These are phyloP conservation scores for Hypomyces perniciosus DNA, from an alignment of 2,329 filamentous ascomycete species.

Conservation along the genomic window DNA sequence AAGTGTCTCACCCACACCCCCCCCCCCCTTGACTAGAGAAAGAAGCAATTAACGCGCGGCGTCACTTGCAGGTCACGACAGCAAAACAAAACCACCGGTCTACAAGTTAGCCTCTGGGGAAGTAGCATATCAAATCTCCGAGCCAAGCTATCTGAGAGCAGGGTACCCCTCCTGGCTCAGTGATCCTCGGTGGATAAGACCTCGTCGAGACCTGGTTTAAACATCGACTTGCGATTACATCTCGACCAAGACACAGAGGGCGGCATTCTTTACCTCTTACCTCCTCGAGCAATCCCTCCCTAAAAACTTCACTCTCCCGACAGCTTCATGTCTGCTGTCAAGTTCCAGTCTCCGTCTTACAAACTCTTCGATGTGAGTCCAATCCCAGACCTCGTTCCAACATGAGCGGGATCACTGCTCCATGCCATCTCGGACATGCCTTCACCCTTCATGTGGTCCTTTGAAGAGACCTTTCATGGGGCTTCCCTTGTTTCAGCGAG, in stretches of 20 bases:
- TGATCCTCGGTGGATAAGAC: slow-evolving; percentile 30
- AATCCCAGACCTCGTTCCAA: slow-evolving; percentile 29
- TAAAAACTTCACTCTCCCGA: slow-evolving; percentile 28
- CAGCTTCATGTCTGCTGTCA: slow-evolving; percentile 53
- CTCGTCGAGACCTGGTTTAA: slow-evolving; percentile 34
- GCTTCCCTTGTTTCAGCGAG: slow-evolving; percentile 15
- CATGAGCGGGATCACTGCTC: neutral
- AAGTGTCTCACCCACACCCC: slow-evolving; percentile 33
- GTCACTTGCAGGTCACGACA: slow-evolving; percentile 26
- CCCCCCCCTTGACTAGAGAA: slow-evolving; percentile 20
- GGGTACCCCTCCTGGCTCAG: slow-evolving; percentile 25
- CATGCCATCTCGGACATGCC: neutral
- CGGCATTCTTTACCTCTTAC: slow-evolving; percentile 28
- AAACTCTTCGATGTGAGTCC: slow-evolving; percentile 56
- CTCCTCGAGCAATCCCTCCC: slow-evolving; percentile 30
- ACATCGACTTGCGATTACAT: slow-evolving; percentile 24
- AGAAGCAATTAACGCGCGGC: slow-evolving; percentile 28
- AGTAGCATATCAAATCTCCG: slow-evolving; percentile 35
- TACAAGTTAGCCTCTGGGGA: slow-evolving; percentile 25
- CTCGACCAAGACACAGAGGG: slow-evolving; percentile 32
- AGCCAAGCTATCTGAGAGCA: slow-evolving; percentile 23
- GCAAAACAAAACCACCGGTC: slow-evolving; percentile 27
- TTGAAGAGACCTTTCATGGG: neutral
- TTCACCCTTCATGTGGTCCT: neutral
- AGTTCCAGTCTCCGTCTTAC: slow-evolving; percentile 50